Base-by-base conservation (phyloP, 1,284 basidiomycete genomes). In the Ceratobasidium sp. region DNA sequence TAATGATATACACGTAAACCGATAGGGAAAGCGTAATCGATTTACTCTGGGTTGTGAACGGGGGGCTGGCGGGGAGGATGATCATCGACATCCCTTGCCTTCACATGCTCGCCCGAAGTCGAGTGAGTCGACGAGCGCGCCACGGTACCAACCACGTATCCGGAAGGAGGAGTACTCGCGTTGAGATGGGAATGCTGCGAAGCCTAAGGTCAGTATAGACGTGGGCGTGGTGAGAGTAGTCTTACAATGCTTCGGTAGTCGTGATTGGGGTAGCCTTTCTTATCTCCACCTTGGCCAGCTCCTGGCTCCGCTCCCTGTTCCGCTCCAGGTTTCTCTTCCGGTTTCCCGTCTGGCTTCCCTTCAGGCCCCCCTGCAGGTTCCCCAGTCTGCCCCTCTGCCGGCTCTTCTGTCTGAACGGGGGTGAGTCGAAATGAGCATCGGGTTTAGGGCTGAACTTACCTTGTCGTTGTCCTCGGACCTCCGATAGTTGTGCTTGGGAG, bases 121-220 rank as follows among this genome's bases (percentile, higher is more conserved):
- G 66, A 56, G 29, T 69, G 66, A 57, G 53, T 69, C 41, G 53
- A 69, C 17, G 53, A 69, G n/a, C 66, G 50, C 22, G 48, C 44
- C 8, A 31, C 11, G 11, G 6, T 41, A 41, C 36, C 36, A 41
- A 4, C 36, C 36, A 41, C 36, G 36, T 41, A 41, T 11, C 36
- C 36, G 36, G 36, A 11, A 41, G 36, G 11, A 11, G 11, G 11
- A 41, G 4, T 41, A 41, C 11, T 27, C 11, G 29, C 4, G 19
- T 5, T 41, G 59, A 45, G 24, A 33, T n/a, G 56, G 17, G 6
- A 8, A 4, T 15, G 17, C 56, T 57, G 33, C 5, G 4, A 57
- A 14, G 11, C 15, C 19, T 15, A 33, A 56, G 24, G 15, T 57
- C 6, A 41, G 36, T 57, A 36, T 31, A 1, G n/a, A 11, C 15